These are phyloP conservation scores for Verticillium tricorpus DNA, from an alignment of 2,329 filamentous ascomycete species.

Conservation along the genomic window DNA sequence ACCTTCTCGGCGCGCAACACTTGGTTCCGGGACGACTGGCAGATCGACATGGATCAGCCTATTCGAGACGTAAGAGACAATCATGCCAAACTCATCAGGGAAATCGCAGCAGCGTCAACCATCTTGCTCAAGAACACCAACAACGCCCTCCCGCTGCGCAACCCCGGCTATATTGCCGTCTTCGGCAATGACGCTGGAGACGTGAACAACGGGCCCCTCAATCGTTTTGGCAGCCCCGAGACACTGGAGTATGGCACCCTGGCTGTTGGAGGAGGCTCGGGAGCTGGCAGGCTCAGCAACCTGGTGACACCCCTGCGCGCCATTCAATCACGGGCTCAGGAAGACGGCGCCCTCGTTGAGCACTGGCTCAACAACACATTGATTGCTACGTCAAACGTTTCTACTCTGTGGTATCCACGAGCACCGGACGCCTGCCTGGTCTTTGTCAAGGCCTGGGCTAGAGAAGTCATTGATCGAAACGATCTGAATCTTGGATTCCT, in stretches of 20 bases:
- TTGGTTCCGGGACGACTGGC: too few relatives aligned
- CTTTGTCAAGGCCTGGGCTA: constrained; percentile 8
- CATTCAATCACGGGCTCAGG: not conserved
- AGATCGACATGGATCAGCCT: too few relatives aligned
- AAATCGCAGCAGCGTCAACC: constrained; percentile 29
- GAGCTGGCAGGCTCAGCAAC: constrained; percentile 14
- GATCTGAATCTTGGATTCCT: constrained; percentile 46
- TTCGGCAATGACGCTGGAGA: too few relatives aligned
- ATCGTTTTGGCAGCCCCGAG: constrained; percentile 40
- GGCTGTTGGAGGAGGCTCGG: constrained; percentile 52
- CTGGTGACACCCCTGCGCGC: too few relatives aligned
- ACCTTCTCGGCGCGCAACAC: too few relatives aligned
- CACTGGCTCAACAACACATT: too few relatives aligned
- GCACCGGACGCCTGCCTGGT: constrained; percentile 9
- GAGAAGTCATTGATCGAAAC: too few relatives aligned
- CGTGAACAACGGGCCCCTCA: too few relatives aligned
- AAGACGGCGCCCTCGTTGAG: too few relatives aligned
- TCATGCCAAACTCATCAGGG: constrained; percentile 24
- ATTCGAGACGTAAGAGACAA: constrained; percentile 22
- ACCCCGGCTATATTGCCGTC: constrained; percentile 59
- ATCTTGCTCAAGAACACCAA: constrained; percentile 29
- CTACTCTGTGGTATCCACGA: too few relatives aligned
- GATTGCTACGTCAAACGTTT: too few relatives aligned
- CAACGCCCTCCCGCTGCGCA: constrained; percentile 69
- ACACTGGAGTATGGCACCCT: constrained; percentile 56